phyloP scores from a whole-genome alignment of 495 filamentous ascomycete species.

The Immersiella caudata region DNA sequence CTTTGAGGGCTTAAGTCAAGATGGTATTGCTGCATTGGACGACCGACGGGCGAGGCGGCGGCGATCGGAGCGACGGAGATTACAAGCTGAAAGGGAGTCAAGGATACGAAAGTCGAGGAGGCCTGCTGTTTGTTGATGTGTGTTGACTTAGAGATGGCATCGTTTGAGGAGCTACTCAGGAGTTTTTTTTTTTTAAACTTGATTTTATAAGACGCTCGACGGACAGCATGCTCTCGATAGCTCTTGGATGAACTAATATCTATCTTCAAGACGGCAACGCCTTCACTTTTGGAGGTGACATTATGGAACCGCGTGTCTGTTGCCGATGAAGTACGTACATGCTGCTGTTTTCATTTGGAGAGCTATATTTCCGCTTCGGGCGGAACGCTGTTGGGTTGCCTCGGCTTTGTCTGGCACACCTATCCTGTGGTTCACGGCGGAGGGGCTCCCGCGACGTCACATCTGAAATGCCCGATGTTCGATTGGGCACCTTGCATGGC shows the following conservation, averaged over 20 bases:
- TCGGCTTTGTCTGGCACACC: not conserved
- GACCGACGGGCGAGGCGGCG: conserved; percentile 19
- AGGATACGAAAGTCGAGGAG: not conserved
- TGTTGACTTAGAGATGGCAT: not conserved
- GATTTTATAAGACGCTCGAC: not conserved
- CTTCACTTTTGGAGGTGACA: too few species aligned
- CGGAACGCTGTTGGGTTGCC: not conserved
- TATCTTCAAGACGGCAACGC: not conserved
- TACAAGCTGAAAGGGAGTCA: not conserved
- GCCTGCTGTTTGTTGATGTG: not conserved
- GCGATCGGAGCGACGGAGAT: conserved; percentile 16
- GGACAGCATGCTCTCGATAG: not conserved
- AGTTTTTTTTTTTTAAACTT: not conserved
- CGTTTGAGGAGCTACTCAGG: not conserved
- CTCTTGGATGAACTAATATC: not conserved
- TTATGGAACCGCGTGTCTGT: too few species aligned
- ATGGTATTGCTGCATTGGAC: conserved; percentile 10
- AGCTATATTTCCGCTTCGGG: not conserved
- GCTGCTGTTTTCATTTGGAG: not conserved
- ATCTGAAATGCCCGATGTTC: not conserved
- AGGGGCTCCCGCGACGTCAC: conserved; percentile 4
- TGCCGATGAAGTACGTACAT: too few species aligned
- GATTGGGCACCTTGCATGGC: conserved; percentile 5
- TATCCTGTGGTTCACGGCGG: too few species aligned
- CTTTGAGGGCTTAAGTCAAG: conserved; percentile 43